Conservation (phyloP, 768 basidiomycete genomes). For the Galerina marginata region DNA sequence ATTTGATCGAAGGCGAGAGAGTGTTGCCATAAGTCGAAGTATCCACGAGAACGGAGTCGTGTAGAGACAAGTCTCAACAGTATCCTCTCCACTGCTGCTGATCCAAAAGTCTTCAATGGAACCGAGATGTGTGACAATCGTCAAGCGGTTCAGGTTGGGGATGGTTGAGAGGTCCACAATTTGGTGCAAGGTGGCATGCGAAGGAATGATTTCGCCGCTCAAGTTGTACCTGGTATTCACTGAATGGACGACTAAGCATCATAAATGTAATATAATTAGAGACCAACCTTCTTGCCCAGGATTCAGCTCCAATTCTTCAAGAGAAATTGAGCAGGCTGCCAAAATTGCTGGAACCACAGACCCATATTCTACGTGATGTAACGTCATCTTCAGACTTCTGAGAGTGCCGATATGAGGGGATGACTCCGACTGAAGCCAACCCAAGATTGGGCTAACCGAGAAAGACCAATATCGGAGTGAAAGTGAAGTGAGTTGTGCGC, state of each 20-base stretch:
- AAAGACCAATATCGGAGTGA: not conserved
- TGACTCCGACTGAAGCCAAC: not conserved
- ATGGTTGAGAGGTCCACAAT: constrained; percentile 6
- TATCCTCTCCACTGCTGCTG: constrained; percentile 8
- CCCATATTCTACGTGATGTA: not conserved
- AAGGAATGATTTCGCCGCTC: not conserved
- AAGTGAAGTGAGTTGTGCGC: not conserved
- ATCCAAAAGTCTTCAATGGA: constrained; percentile 12
- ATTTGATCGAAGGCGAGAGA: not conserved
- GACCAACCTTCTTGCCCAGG: constrained; percentile 11
- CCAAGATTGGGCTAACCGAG: not conserved
- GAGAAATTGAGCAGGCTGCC: not conserved
- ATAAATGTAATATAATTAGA: not conserved
- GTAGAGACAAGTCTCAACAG: constrained; percentile 4
- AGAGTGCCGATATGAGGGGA: constrained; percentile 3
- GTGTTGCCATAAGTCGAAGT: not conserved
- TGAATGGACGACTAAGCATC: not conserved
- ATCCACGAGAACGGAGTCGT: constrained; percentile 14
- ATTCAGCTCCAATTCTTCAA: constrained; percentile 6
- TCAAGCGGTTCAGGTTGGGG: constrained; percentile 1
- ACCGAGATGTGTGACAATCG: constrained; percentile 1
- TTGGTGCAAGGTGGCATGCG: not conserved
- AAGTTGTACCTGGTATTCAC: not conserved
- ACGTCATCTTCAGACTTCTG: not conserved
- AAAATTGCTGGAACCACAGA: not conserved